Percentiles rank a stretch among this genome's conserved stretches.
Evolutionary conservation across 1,284 basidiomycete species (phyloP).

Genomic region (Cutaneotrichosporon dermatis): DNA sequence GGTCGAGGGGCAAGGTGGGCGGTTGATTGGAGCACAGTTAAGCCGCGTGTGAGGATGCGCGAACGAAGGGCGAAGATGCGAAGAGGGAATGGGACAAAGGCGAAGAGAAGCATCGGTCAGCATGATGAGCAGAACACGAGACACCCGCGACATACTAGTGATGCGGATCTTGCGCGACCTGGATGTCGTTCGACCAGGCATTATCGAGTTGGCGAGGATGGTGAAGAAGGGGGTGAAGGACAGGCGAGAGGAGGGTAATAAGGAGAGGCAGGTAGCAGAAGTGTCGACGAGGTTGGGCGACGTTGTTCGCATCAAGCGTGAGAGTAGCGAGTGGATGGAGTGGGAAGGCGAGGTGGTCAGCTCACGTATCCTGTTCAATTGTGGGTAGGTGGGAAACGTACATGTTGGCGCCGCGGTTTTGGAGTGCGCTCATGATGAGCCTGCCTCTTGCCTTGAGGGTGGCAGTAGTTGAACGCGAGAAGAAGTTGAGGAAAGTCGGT

Average conservation of each 20-base stretch:
- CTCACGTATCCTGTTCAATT: too few species aligned
- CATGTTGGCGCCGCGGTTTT: constrained; percentile 10
- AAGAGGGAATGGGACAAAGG: too few species aligned
- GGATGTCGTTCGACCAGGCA: background rate
- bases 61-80: too few species aligned
- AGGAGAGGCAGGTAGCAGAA: too few species aligned
- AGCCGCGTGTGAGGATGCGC: too few species aligned
- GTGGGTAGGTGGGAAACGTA: background rate
- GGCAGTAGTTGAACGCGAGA: too few species aligned
- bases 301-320: background rate
- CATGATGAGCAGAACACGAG: background rate
- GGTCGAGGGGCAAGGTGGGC: too few species aligned
- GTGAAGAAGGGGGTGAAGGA: background rate
- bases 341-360: too few species aligned
- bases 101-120: background rate
- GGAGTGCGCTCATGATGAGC: constrained; percentile 4
- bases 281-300: background rate
- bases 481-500: too few species aligned
- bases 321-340: too few species aligned
- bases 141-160: constrained; percentile 23
- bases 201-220: background rate
- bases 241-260: too few species aligned
- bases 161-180: constrained; percentile 33
- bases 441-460: background rate
- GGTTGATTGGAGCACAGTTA: too few species aligned